A percentile compares a stretch with the other conserved stretches of the same genome.
These are phyloP conservation scores for Dalbergia cochinchinensis DNA, from an alignment of 306 rosid species.

Conservation along the genomic window DNA sequence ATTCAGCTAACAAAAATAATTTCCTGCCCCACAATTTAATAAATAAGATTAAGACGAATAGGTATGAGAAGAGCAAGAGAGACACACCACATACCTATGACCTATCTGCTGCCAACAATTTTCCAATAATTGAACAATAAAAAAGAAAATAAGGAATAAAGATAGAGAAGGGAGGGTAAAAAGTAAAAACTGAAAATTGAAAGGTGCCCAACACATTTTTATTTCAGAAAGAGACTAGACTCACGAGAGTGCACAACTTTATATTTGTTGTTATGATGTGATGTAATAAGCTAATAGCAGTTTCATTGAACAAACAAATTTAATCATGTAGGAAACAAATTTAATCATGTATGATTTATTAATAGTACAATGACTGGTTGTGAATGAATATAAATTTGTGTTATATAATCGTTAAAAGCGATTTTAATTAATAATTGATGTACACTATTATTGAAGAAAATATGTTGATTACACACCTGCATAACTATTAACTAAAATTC, in stretches of 20 bases:
- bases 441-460: too few species aligned
- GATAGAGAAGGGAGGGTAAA: background rate
- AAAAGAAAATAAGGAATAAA: background rate
- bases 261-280: background rate
- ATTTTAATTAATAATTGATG: too few species aligned
- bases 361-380: too few species aligned
- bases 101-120: background rate
- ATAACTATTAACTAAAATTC: too few species aligned
- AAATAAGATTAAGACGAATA: slow-evolving; percentile 10
- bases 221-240: background rate
- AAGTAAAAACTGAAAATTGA: background rate
- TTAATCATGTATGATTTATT: too few species aligned
- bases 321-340: background rate
- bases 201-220: background rate
- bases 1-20: background rate
- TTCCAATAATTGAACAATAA: slow-evolving; percentile 14
- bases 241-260: slow-evolving; percentile 8
- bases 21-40: background rate
- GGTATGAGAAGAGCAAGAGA: background rate
- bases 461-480: too few species aligned
- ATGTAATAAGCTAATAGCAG: background rate
- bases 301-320: slow-evolving; percentile 12
- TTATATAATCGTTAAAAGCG: too few species aligned
- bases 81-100: background rate
- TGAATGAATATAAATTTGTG: too few species aligned